Evolutionary conservation across 805 yeast genomes (phyloP), one percentile per base, ranked within the genome.

Genomic region (Kodamaea jinghongensis): DNA sequence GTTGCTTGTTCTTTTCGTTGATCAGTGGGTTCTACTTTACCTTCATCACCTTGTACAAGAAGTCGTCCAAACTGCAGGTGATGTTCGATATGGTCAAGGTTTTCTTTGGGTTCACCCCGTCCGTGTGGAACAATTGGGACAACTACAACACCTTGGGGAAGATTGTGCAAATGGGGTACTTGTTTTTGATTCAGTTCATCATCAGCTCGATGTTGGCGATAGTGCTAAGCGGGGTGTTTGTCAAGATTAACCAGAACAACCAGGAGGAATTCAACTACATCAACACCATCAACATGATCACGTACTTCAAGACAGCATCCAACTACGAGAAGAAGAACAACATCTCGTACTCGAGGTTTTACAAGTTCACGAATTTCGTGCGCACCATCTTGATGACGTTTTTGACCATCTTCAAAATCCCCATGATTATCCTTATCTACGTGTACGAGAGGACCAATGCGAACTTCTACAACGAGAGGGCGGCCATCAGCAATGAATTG

Each of bases 21-120:
- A 71, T 74, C 2, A 63, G 71, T 31, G 82, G 82, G 2, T 77
- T 77, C 48, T 77, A 76, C 64, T 69, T 77, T 16, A 73, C 78
- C 27, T 73, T 77, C 44, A 68, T 77, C 6, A 65, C 74, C 33
- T 60, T 75, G 29, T 67, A 65, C 46, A 75, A 76, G 3, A 70
- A 70, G 36, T 52, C 66, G 27, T 59, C 68, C 36, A 58, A 73
- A 13, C 54, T 60, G 28, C 64, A 70, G 26, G 76, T 77, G 15
- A 72, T 78, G 10, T 76, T 70, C 49, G 77, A 72, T 42, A 63
- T 76, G 64, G 54, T 76, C 32, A 73, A 75, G 51, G 61, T 77
- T 3, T 66, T 77, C 44, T 76, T 76, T 51, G 82, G 82, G 0
- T 77, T 73, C 51, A 77, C 82, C 1, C 81, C 82, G 0, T 75